These are phyloP conservation scores for Penicillium vulpinum DNA, from an alignment of 2,329 filamentous ascomycete genomes.

Conservation along the genomic window DNA sequence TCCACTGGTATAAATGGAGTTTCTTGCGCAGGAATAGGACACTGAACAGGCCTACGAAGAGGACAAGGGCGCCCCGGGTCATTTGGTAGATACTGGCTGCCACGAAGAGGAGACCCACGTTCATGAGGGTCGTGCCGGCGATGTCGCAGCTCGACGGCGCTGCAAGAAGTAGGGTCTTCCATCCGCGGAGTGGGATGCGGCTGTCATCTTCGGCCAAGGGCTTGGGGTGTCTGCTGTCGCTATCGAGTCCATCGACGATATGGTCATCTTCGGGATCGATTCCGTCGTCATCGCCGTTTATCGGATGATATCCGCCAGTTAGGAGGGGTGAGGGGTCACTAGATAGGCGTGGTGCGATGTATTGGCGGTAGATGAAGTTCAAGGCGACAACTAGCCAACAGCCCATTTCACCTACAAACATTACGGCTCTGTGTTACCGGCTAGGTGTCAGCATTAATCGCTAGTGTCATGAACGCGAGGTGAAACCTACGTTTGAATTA, in stretches of 20 bases:
- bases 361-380: conserved; percentile 65
- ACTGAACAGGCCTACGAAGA: conserved; percentile 95
- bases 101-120: conserved; percentile 88
- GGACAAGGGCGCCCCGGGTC: conserved; percentile 89
- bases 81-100: conserved; percentile 98
- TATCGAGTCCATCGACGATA: conserved; percentile 44
- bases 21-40: conserved; percentile 82
- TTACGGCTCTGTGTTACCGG: conserved; percentile 63
- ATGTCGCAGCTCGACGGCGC: conserved; percentile 93
- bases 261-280: conserved; percentile 50
- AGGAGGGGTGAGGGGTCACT: conserved; percentile 44
- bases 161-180: conserved; percentile 71
- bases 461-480: background rate
- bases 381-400: conserved; percentile 87
- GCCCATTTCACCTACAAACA: conserved; percentile 96
- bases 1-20: conserved; percentile 87
- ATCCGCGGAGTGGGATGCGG: conserved; percentile 64
- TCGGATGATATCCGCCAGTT: conserved; percentile 64
- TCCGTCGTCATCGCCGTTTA: conserved; percentile 54
- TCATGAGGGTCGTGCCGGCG: conserved; percentile 94
- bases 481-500: conserved; percentile 72
- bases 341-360: conserved; percentile 43
- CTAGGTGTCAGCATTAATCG: background rate
- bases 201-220: conserved; percentile 57
- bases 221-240: conserved; percentile 51